Evolutionary conservation across 1,284 basidiomycete species (phyloP).

Genomic region (Mycosarcoma maydis): DNA sequence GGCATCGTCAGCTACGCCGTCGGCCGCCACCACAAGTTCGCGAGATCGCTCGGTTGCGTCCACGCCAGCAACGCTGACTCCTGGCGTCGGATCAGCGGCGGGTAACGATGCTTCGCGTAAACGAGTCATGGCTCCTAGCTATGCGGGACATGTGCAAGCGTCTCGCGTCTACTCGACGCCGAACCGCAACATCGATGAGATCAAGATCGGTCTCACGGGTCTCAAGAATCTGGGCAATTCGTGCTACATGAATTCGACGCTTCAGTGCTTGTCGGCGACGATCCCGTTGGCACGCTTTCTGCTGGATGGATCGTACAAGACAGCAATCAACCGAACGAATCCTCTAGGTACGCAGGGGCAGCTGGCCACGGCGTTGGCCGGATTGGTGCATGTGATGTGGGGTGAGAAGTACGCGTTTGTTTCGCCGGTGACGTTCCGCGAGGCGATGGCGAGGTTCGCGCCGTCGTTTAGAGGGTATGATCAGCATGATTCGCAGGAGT

Average conservation of each 20-base stretch:
- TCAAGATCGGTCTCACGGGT: constrained; percentile 62
- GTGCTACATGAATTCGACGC: constrained; percentile 67
- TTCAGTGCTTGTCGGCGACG: constrained; percentile 65
- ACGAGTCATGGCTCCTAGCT: constrained; percentile 41
- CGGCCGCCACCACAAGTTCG: constrained; percentile 8
- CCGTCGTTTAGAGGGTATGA: constrained; percentile 60
- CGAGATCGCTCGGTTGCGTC: constrained; percentile 17
- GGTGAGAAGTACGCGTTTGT: constrained; percentile 84
- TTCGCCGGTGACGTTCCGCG: constrained; percentile 85
- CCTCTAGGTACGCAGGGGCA: constrained; percentile 87
- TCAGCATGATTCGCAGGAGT: constrained; percentile 60
- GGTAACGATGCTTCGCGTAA: too few species aligned
- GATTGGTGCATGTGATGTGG: constrained; percentile 87
- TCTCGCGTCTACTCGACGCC: constrained; percentile 39
- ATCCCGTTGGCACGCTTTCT: constrained; percentile 61
- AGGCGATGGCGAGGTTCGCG: constrained; percentile 69
- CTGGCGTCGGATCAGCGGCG: constrained; percentile 29
- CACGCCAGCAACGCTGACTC: constrained; percentile 9
- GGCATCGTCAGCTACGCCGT: constrained; percentile 31
- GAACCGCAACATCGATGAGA: constrained; percentile 38
- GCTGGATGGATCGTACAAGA: constrained; percentile 78
- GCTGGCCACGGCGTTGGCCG: constrained; percentile 83
- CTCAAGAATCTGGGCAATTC: constrained; percentile 66
- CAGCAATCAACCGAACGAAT: constrained; percentile 86
- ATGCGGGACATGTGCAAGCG: constrained; percentile 33